These are phyloP conservation scores for Olyra latifolia DNA, from an alignment of 176 grass and related monocot species.

Conservation along the genomic window DNA sequence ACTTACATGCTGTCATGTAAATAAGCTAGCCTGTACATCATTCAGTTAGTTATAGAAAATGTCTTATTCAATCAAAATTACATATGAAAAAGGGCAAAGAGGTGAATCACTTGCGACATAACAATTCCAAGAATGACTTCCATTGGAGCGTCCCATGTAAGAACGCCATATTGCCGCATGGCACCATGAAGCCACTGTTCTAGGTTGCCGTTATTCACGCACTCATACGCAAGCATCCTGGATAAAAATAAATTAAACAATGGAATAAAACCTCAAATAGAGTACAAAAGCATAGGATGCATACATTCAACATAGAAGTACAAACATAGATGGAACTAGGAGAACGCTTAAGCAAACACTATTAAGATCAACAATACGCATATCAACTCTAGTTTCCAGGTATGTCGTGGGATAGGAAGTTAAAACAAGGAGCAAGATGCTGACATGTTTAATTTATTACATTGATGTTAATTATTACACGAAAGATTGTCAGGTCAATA, in stretches of 20 bases:
- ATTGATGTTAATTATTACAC: not conserved
- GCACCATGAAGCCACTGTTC: constrained; percentile 93
- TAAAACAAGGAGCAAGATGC: not conserved
- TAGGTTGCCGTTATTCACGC: constrained; percentile 84
- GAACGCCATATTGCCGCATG: constrained; percentile 61
- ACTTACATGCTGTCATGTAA: constrained; percentile 90
- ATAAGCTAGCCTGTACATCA: constrained; percentile 67
- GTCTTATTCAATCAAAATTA: not conserved
- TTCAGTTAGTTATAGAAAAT: constrained; percentile 21
- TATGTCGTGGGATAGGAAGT: not conserved
- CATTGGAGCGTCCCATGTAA: constrained; percentile 85
- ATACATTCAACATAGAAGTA: constrained; percentile 1
- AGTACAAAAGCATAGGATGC: not conserved
- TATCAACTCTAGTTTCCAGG: not conserved
- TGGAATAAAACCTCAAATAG: not conserved
- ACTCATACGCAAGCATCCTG: constrained; percentile 93
- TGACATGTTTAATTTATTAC: not conserved
- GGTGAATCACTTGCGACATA: constrained; percentile 63
- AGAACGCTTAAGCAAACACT: constrained; percentile 19
- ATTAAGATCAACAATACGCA: not conserved
- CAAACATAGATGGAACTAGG: not conserved
- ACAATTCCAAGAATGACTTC: constrained; percentile 76
- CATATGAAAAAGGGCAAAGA: constrained; percentile 6
- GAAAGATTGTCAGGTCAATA: not conserved
- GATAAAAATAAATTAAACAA: not conserved